Evolutionary conservation across 1,284 basidiomycete genomes (phyloP).

Genomic region (Termitomyces sp.): DNA sequence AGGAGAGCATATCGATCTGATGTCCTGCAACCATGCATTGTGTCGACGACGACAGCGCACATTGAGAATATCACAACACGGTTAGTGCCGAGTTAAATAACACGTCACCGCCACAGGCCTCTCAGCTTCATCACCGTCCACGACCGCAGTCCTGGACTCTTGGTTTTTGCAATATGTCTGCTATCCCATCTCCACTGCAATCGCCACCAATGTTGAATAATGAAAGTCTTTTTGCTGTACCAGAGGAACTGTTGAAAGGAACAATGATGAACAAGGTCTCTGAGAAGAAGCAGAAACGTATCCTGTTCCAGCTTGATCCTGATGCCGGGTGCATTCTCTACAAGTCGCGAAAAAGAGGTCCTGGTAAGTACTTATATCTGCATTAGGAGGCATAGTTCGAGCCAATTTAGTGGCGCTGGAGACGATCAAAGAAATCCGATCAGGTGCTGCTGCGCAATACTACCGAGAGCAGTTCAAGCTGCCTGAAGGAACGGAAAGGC

Average conservation of each 20-base stretch:
- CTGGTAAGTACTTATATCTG: slow-evolving; percentile 52
- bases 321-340: slow-evolving; percentile 81
- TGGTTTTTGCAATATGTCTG: background rate
- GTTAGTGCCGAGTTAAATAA: background rate
- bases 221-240: slow-evolving; percentile 13
- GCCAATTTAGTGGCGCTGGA: slow-evolving; percentile 72
- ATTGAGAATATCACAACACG: background rate
- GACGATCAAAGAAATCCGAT: slow-evolving; percentile 87
- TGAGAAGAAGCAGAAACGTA: slow-evolving; percentile 74
- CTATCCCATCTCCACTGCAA: background rate
- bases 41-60: background rate
- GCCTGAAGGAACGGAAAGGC: slow-evolving; percentile 48
- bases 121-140: background rate
- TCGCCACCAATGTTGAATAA: background rate
- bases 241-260: slow-evolving; percentile 32
- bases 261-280: slow-evolving; percentile 87
- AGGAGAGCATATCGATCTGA: background rate
- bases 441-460: slow-evolving; percentile 71
- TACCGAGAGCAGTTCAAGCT: slow-evolving; percentile 77
- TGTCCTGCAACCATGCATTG: background rate
- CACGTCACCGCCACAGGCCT: background rate
- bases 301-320: slow-evolving; percentile 71
- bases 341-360: slow-evolving; percentile 74
- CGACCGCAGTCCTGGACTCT: background rate
- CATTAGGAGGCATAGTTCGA: background rate